Evolutionary conservation across 2,329 filamentous ascomycete genomes (phyloP), one percentile per base, ranked within the genome.

Genomic region (Dactylella cylindrospora): DNA sequence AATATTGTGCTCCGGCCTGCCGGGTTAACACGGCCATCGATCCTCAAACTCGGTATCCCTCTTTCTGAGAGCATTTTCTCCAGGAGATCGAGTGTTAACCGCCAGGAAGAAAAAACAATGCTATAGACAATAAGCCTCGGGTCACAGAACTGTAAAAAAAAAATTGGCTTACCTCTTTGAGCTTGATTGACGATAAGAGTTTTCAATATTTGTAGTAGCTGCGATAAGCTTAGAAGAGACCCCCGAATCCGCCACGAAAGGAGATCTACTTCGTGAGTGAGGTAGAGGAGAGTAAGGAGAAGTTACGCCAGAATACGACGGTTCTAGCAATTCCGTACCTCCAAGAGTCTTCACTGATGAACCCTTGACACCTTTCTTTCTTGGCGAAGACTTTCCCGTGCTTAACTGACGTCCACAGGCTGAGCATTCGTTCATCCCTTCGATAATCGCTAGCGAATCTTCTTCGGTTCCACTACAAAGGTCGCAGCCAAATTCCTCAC

Each of bases 41-140:
- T 55, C 7, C 68, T 67, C 8, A 60, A n/a, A 26, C 64, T 69
- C 10, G 6, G 47, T 17, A 73, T 66, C 7, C 38, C 31, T 22
- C 3, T 49, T 33, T 7, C 9, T 26, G 13, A 72, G 43, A 15
- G 70, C 60, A 23, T 54, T 29, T 13, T 3, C 1, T 59, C 66
- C 2, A 71, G 62, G 25, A 72, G 39, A 40, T 70, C 67, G 2
- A 73, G 65, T 20, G 68, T 72, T 17, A 68, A 69, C 10, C 67
- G 72, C 72, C 72, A 73, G 10, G 50, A 70, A 5, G 70, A 71
- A 51, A 72, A 72, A 5, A 72, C 66, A 31, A 73, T 65, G 38
- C 71, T 73, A 52, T 23, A 39, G 13, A 9, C 9, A 9, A 31
- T 8, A 31, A 31, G 13, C 9, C 13, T 31, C 8, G 28, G 8